Conservation (phyloP, 1,284 basidiomycete species). For the Anthracocystis walkeri region DNA sequence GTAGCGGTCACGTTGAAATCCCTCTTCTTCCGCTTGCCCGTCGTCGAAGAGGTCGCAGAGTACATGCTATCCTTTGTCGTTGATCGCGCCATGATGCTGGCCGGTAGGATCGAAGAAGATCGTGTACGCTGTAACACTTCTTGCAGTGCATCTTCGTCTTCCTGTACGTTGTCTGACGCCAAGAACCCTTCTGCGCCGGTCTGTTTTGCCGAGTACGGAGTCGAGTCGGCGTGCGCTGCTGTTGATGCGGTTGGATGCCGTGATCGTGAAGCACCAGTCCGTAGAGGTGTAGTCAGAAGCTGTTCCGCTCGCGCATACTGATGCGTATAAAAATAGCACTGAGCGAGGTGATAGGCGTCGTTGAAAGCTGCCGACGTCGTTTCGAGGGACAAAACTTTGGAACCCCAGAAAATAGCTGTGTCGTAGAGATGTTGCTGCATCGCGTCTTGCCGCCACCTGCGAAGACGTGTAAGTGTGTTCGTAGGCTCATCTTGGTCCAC, state of each 20-base stretch:
- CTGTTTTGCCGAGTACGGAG: conserved; percentile 20
- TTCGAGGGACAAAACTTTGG: conserved; percentile 93
- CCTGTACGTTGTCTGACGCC: conserved; percentile 32
- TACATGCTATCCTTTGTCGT: conserved; percentile 43
- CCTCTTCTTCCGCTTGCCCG: conserved; percentile 59
- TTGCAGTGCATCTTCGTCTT: conserved; percentile 52
- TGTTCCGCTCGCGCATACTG: conserved; percentile 94
- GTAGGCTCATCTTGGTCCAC: conserved; percentile 11
- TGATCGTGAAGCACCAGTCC: conserved; percentile 33
- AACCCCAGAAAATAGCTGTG: conserved; percentile 97
- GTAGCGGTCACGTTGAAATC: conserved; percentile 61
- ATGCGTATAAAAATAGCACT: conserved; percentile 93
- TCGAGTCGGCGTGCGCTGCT: conserved; percentile 1
- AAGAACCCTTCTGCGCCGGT: conserved; percentile 40
- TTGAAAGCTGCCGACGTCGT: conserved; percentile 42
- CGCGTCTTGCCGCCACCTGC: conserved; percentile 96
- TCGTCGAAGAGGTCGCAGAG: conserved; percentile 34
- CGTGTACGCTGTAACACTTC: conserved; percentile 53
- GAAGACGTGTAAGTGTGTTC: conserved; percentile 76
- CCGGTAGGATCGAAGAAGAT: conserved; percentile 44
- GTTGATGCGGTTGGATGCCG: neutral
- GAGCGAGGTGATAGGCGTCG: conserved; percentile 98
- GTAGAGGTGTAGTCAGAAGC: conserved; percentile 84
- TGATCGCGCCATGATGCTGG: conserved; percentile 48
- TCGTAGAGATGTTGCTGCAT: conserved; percentile 97